Evolutionary conservation across 2,329 filamentous ascomycete genomes (phyloP), one percentile per base, ranked within the genome.

Genomic region (Fusarium keratoplasticum): DNA sequence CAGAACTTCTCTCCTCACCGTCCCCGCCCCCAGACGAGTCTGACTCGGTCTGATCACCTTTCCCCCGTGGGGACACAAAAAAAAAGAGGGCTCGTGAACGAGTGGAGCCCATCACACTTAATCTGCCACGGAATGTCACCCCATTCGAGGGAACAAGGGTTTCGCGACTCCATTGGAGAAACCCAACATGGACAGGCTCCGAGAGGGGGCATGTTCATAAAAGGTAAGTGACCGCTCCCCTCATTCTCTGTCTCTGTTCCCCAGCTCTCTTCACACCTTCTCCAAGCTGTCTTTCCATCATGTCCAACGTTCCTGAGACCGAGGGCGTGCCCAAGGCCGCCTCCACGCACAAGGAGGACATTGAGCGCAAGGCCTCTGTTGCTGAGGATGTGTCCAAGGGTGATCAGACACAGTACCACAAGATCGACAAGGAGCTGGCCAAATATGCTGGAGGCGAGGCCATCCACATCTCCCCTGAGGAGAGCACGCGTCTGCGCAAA

Each of bases 391-490:
- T 36, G 18, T 47, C 42, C 27, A 62, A 62, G 31, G 60, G 29
- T 22, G 42, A 50, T 9, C 60, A 62, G 60, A 25, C 60, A 2
- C 60, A 27, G 22, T 62, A 50, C 22, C 22, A 77, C 89, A 91
- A 78, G 90, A 91, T 94, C 67, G 93, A 95, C 82, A 86, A 88
- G 62, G 93, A 95, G 82, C 84, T 95, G 47, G 91, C 92, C 63
- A 66, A 72, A 35, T 95, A 95, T 82, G 89, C 90, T 25, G 86
- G 86, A 33, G 86, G 86, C 20, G 86, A 80, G 27, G 84, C 83
- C 14, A 83, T 93, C 57, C 83, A 88, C 2, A 90, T 95, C 77
- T 85, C 87, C 5, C 82, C 85, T 2, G 89, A 88, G 66, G 89
- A 92, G 67, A 91, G 89, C 80, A 86, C 82, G 50, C 85, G 91